A percentile compares a stretch with the other conserved stretches of the same genome.
phyloP scores from a whole-genome alignment of 768 basidiomycete genomes.

The Hygrophorus pudorinus region DNA sequence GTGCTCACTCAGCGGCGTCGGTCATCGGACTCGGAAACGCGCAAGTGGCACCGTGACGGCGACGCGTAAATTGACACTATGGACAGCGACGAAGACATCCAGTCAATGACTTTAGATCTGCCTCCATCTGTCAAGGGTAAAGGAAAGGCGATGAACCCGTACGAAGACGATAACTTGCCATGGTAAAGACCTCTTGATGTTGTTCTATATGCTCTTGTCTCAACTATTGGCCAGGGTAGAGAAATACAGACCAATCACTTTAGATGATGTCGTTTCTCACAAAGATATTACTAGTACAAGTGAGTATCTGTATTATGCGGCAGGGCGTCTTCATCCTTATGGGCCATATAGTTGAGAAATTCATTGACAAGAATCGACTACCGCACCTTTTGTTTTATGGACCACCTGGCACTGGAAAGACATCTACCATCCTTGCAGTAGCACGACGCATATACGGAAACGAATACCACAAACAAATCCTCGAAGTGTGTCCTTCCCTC shows the following conservation, averaged over 20 bases:
- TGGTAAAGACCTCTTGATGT: conserved; percentile 45
- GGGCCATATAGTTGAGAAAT: conserved; percentile 69
- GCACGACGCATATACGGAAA: conserved; percentile 89
- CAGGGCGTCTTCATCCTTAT: conserved; percentile 8
- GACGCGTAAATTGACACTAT: conserved; percentile 21
- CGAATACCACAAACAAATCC: conserved; percentile 82
- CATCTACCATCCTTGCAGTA: conserved; percentile 92
- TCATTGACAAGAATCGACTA: conserved; percentile 88
- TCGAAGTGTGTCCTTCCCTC: conserved; percentile 53
- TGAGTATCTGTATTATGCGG: conserved; percentile 28
- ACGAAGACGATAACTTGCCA: conserved; percentile 63
- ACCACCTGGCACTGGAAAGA: conserved; percentile 97
- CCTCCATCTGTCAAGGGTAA: conserved; percentile 54
- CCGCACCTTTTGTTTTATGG: conserved; percentile 97
- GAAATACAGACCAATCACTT: conserved; percentile 86
- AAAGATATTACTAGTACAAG: conserved; percentile 93
- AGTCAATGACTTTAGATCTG: conserved; percentile 23
- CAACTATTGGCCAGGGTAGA: conserved; percentile 64
- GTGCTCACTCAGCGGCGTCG: conserved; percentile 19
- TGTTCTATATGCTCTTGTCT: neutral
- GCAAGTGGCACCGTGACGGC: neutral
- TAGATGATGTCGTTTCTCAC: conserved; percentile 95
- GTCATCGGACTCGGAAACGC: conserved; percentile 1
- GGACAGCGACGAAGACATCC: conserved; percentile 49
- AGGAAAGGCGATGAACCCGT: conserved; percentile 45